Evolutionary conservation across 1,284 basidiomycete genomes (phyloP), one percentile per base, ranked within the genome.

Genomic region (Sporisorium exsertum): DNA sequence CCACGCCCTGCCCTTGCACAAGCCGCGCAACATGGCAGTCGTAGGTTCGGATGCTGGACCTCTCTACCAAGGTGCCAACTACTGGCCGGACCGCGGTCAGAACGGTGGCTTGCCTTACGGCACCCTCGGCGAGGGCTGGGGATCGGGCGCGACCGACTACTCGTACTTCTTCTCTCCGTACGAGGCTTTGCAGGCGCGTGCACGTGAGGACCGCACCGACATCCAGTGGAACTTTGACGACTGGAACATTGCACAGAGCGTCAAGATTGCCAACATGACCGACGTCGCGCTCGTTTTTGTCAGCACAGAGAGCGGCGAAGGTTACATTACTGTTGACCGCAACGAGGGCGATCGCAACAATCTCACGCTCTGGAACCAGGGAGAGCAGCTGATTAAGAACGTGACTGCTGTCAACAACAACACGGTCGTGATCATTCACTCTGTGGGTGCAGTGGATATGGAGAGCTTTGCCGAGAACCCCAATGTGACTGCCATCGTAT

Each of bases 41-140:
- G 69, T 84, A 37, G 82, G 82, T 16, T 69, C 71, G 1, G 93
- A 93, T 83, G 90, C 92, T 16, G 92, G 90, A 2, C 92, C 92
- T 0, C 89, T 90, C 5, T 84, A 79, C 29, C 87, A 88, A 35
- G 93, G 93, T 0, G 91, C 93, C 2, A 94, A 94, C 86, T 89
- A 90, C 52, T 94, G 90, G 78, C 42, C 86, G 13, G 92, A 93
- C 60, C 87, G 87, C 12, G 70, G 16, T n/a, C 64, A 67, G 58
- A 72, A 72, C 22, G 87, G 87, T n/a, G 88, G 87, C 5, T 67
- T 84, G n/a, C 81, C 86, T 20, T 87, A 87, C 56, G 91, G 92
- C 35, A 89, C 91, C n/a, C 88, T 94, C 2, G 92, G 92, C 6
- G 91, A 93, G 89, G 93, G 93, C 32, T 94, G 93, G 93, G 93